phyloP scores from a whole-genome alignment of 306 rosid species.

The Biancaea sappan region DNA sequence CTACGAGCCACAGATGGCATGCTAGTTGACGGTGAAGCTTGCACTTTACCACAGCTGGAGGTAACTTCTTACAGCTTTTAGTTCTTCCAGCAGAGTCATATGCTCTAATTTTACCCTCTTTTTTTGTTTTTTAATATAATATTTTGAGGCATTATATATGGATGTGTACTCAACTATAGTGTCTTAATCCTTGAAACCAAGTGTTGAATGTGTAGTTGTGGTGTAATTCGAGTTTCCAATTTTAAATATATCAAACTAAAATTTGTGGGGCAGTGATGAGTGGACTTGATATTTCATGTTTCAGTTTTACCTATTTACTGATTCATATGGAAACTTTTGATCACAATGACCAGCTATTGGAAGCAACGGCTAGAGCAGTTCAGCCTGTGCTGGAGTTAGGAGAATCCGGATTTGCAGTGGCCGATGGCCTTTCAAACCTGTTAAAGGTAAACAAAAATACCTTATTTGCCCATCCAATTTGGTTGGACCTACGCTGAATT shows the following conservation, averaged over 20 bases:
- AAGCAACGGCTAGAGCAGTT: constrained; percentile 82
- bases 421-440: constrained; percentile 79
- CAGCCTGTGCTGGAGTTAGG: constrained; percentile 75
- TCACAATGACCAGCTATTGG: constrained; percentile 60
- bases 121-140: not conserved
- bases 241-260: not conserved
- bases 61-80: constrained; percentile 42
- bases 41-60: constrained; percentile 97
- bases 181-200: not conserved
- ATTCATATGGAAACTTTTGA: constrained; percentile 11
- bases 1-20: constrained; percentile 98
- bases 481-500: not conserved
- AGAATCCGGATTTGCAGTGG: constrained; percentile 70
- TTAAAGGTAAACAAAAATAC: constrained; percentile 53
- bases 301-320: not conserved
- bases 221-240: not conserved
- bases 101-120: not conserved
- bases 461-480: not conserved
- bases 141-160: not conserved
- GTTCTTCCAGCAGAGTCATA: not conserved
- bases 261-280: not conserved
- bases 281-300: constrained; percentile 17
- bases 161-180: not conserved
- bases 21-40: constrained; percentile 99
- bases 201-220: not conserved